Conservation (phyloP, 306 rosid genomes). For the Abrus precatorius region DNA sequence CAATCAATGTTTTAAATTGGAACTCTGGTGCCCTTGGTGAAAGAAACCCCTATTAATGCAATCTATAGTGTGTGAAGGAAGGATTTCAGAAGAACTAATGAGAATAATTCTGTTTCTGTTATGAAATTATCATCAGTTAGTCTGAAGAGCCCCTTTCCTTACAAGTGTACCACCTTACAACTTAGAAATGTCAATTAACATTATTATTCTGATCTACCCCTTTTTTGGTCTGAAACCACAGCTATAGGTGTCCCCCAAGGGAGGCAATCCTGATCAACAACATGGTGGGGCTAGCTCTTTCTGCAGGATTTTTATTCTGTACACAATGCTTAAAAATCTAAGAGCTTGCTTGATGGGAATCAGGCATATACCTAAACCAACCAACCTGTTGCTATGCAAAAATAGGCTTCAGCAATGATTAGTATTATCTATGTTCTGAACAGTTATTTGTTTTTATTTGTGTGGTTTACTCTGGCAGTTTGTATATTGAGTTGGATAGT, state of each 20-base stretch:
- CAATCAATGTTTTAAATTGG: not conserved
- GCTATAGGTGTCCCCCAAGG: too few relatives aligned
- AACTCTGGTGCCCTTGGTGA: not conserved
- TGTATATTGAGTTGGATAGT: not conserved
- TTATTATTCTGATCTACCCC: not conserved
- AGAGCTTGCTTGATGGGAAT: too few relatives aligned
- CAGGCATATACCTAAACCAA: too few relatives aligned
- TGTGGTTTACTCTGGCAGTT: not conserved
- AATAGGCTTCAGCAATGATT: not conserved
- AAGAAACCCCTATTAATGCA: not conserved
- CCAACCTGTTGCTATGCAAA: not conserved
- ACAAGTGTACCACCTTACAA: not conserved
- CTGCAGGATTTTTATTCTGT: too few relatives aligned
- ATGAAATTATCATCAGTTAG: not conserved
- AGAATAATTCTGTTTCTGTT: not conserved
- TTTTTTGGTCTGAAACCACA: too few relatives aligned
- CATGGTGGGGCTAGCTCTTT: too few relatives aligned
- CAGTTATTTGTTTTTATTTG: not conserved
- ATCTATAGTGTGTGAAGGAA: not conserved
- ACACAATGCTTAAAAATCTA: too few relatives aligned
- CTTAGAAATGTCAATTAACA: slow-evolving; percentile 4
- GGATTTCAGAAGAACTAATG: not conserved
- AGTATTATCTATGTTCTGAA: not conserved
- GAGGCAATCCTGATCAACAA: too few relatives aligned
- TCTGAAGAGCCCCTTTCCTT: not conserved